Conservation (phyloP, 306 rosid species). For the Cucumis cinereus region DNA sequence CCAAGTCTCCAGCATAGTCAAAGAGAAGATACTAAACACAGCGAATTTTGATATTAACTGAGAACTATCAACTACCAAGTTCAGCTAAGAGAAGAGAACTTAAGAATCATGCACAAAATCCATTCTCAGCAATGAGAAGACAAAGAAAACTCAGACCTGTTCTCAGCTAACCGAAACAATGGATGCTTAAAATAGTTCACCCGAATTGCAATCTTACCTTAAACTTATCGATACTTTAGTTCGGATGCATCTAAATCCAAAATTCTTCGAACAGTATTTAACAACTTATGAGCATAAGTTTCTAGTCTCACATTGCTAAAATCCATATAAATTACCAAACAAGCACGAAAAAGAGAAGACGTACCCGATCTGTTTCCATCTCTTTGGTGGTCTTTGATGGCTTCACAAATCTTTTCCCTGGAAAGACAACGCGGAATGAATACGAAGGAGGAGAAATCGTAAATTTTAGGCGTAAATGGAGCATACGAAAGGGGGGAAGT, state of each 20-base stretch:
- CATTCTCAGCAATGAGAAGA: neutral
- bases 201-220: neutral
- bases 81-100: neutral
- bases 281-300: neutral
- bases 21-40: neutral
- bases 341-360: neutral
- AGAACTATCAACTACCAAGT: neutral
- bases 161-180: neutral
- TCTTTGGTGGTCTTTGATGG: slow-evolving; percentile 56
- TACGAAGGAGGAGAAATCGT: neutral
- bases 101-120: neutral
- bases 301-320: neutral
- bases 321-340: neutral
- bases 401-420: slow-evolving; percentile 68
- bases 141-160: neutral
- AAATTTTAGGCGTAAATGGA: neutral
- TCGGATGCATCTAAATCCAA: neutral
- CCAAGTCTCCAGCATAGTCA: neutral
- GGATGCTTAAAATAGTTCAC: neutral
- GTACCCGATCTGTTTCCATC: slow-evolving; percentile 80
- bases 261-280: neutral
- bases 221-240: neutral
- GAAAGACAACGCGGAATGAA: neutral
- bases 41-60: neutral
- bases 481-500: neutral